Evolutionary conservation across 2,329 filamentous ascomycete species (phyloP), one percentile per base, ranked within the genome.

Genomic region (Madurella fahalii): DNA sequence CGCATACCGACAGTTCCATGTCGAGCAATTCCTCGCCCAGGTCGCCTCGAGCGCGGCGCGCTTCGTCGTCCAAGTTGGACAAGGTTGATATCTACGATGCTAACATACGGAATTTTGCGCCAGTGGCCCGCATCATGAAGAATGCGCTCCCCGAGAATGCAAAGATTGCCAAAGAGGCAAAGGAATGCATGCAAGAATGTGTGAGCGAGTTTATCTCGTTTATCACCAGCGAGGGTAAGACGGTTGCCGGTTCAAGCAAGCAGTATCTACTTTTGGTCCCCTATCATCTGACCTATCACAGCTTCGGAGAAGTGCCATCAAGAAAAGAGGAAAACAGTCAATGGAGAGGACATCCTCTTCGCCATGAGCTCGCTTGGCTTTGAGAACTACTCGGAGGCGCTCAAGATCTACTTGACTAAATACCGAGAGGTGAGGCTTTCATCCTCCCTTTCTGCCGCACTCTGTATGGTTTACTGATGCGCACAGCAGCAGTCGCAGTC

Each of bases 181-280:
- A 99, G 73, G 94, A 99, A 72, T 99, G 94, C 75, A 97, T 99
- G 94, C 94, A 99, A 73, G 94, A 99, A 74, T 99, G 94, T 69
- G 94, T 99, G 56, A 96, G 92, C 84, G 94, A 99, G 76, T 99
- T 99, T 74, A 99, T 99, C 77, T 96, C 90, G 7, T 99, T 99
- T 79, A 97, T 99, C 70, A 99, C 94, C 37, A 97, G 93, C 72
- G 94, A 99, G 81, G 94, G 94, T 96, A 72, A 69, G 87, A 77
- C 48, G 50, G 34, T 15, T 15, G 49, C 50, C 25, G 43, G 15
- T 41, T 34, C 43, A 57, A 39, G 40, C 43, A 57, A 39, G 40
- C 11, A 13, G 18, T 15, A 17, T 40, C n/a, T 16, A 17, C 18
- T 11, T 16, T 20, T 43, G 30, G 50, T 57, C 57, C 54, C 54